These are phyloP conservation scores for Leishmania tropica DNA, from an alignment of 208 protist genomes.

Conservation along the genomic window DNA sequence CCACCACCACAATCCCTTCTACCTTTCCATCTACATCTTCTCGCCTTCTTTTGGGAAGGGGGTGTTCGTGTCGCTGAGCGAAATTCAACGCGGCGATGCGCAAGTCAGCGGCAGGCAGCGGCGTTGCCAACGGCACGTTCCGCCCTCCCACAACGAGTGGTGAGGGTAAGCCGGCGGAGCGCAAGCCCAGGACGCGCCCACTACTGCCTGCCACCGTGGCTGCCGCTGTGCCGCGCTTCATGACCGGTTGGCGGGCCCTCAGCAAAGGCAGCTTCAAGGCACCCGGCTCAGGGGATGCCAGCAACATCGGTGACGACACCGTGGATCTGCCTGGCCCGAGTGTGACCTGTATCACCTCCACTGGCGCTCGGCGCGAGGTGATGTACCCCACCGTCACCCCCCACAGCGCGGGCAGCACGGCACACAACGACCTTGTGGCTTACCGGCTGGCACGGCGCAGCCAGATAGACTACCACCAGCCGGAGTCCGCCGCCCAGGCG, in stretches of 20 bases:
- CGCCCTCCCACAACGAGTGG: conserved; percentile 33
- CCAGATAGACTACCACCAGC: conserved; percentile 81
- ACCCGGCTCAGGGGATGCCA: neutral
- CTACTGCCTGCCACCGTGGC: conserved; percentile 16
- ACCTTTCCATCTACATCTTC: neutral
- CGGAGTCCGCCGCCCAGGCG: conserved; percentile 35
- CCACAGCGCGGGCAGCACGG: neutral
- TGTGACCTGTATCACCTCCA: conserved; percentile 22
- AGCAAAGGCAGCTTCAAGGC: conserved; percentile 11
- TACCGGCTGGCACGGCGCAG: conserved; percentile 48
- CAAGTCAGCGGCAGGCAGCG: conserved; percentile 28
- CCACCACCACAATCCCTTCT: too few species aligned
- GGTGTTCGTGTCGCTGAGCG: neutral
- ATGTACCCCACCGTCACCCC: conserved; percentile 23
- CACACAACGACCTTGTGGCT: conserved; percentile 14
- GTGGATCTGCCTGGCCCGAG: conserved; percentile 16
- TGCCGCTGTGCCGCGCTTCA: conserved; percentile 34
- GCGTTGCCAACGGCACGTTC: conserved; percentile 36
- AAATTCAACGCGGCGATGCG: neutral
- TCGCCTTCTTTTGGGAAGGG: neutral
- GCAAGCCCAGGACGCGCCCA: conserved; percentile 13
- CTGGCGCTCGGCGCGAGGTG: conserved; percentile 23
- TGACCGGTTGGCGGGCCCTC: conserved; percentile 18
- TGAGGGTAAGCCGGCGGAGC: conserved; percentile 7
- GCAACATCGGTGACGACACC: neutral